These are phyloP conservation scores for Ogataea corticis DNA, from an alignment of 805 yeast species.

Conservation along the genomic window DNA sequence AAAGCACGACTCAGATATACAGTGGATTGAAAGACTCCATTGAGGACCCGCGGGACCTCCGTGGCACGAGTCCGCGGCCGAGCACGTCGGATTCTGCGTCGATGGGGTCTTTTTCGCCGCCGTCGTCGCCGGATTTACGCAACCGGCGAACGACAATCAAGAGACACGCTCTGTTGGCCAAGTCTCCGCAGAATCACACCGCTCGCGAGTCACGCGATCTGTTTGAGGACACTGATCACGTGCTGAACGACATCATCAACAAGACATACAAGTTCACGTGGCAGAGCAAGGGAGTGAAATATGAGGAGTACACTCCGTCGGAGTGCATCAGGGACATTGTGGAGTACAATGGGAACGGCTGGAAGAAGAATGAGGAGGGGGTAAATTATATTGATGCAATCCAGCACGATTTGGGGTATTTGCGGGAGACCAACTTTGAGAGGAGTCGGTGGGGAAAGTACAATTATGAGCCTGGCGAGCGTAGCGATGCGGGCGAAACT, in stretches of 20 bases:
- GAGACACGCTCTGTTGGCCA: background rate
- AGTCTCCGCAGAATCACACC: background rate
- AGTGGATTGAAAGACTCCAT: slow-evolving; percentile 27
- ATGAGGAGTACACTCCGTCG: slow-evolving; percentile 58
- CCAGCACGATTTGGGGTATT: slow-evolving; percentile 21
- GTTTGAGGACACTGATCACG: slow-evolving; percentile 4
- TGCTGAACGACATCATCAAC: slow-evolving; percentile 27
- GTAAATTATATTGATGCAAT: slow-evolving; percentile 39
- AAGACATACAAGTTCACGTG: slow-evolving; percentile 34
- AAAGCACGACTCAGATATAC: slow-evolving; percentile 23
- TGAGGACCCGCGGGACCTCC: slow-evolving; percentile 10
- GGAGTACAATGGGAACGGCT: slow-evolving; percentile 63
- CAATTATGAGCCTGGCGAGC: too few relatives aligned
- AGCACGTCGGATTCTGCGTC: slow-evolving; percentile 1
- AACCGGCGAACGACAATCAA: background rate
- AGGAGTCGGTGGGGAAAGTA: slow-evolving; percentile 4
- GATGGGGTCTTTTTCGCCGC: background rate
- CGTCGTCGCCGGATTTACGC: slow-evolving; percentile 1
- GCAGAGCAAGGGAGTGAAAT: slow-evolving; percentile 27
- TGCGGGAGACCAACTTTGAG: background rate
- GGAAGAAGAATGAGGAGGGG: slow-evolving; percentile 54
- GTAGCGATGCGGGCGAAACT: too few relatives aligned
- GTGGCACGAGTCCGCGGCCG: background rate
- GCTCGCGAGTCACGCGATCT: background rate
- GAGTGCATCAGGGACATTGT: slow-evolving; percentile 77